Evolutionary conservation across 164 flowering plant genomes (phyloP).

Genomic region (Dillenia turbinata): DNA sequence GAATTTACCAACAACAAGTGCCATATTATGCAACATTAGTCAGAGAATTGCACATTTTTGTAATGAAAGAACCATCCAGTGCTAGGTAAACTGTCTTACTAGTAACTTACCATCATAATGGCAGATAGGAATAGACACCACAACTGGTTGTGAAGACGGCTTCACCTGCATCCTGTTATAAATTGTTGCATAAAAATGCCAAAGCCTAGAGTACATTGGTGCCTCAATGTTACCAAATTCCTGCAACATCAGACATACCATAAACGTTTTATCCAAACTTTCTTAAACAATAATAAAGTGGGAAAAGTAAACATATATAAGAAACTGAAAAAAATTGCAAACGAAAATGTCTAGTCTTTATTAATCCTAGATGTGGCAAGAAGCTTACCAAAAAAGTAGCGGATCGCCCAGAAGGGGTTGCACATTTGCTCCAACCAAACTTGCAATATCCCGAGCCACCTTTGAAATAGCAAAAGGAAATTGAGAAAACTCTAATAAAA

Average conservation of each 20-base stretch:
- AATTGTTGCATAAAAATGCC: conserved; percentile 70
- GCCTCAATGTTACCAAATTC: conserved; percentile 93
- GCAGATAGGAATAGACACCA: conserved; percentile 72
- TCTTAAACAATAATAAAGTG: too few species aligned
- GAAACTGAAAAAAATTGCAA: too few species aligned
- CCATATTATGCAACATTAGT: too few species aligned
- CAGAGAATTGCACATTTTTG: too few species aligned
- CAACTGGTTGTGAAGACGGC: conserved; percentile 62
- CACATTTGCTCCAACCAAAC: conserved; percentile 93
- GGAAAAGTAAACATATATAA: too few species aligned
- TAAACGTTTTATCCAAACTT: neutral
- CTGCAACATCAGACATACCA: conserved; percentile 33
- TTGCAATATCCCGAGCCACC: conserved; percentile 99
- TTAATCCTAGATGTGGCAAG: neutral
- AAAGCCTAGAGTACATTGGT: conserved; percentile 74
- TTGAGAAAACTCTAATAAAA: neutral
- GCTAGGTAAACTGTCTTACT: neutral
- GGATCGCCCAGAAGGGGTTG: conserved; percentile 65
- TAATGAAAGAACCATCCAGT: too few species aligned
- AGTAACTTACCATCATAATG: conserved; percentile 76
- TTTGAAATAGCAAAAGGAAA: conserved; percentile 14
- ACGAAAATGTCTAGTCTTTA: too few species aligned
- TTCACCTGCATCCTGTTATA: conserved; percentile 94
- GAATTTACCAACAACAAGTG: too few species aligned
- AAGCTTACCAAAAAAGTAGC: conserved; percentile 82